Base-by-base conservation (phyloP, 2,329 filamentous ascomycete genomes). In the Ascochyta rabiei region DNA sequence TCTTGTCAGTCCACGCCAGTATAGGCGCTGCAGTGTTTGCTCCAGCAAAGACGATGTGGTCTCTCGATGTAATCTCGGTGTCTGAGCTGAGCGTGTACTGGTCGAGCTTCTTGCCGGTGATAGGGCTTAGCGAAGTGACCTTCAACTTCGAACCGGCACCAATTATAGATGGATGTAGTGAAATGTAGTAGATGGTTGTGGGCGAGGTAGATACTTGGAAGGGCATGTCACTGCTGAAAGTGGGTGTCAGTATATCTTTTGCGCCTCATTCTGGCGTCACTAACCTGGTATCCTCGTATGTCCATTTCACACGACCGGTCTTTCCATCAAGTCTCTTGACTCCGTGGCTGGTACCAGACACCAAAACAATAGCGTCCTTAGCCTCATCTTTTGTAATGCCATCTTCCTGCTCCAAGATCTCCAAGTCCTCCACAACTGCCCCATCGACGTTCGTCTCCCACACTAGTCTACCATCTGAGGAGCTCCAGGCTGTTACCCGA, bases 401-500 rank as follows among this genome's bases (percentile, higher is more conserved):
- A 70, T 87, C 88, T 21, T 85, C 85, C 69, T 90, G 79, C 76
- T 89, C 88, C 73, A 93, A 80, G 31, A 93, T 85, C 79, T 95
- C 92, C 50, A 96, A 75, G 72, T 91, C 90, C 69, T 82, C 84
- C 16, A 89, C 80, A 18, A 83, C 66, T 16, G 68, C 76, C 39
- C 75, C 88, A 6, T 74, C 71, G 53, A 91, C 86, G 42, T 81
- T 79, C 37, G 82, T 81, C 53, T 86, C 85, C 91, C 95, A 99
- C 33, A 86, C 81, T 60, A 90, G 84, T 67, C 89, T 86, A 24
- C 95, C 95, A 66, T 88, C 90, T 43, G 89, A 80, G 31, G 91
- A 91, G 76, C 91, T 89, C 93, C 93, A 98, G 13, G 89, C 85
- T 48, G 89, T 84, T 24, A 97, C 86, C 43, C 84, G 83, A 59